Evolutionary conservation across 2,329 filamentous ascomycete genomes (phyloP).

Genomic region (Arthrobotrys iridis): DNA sequence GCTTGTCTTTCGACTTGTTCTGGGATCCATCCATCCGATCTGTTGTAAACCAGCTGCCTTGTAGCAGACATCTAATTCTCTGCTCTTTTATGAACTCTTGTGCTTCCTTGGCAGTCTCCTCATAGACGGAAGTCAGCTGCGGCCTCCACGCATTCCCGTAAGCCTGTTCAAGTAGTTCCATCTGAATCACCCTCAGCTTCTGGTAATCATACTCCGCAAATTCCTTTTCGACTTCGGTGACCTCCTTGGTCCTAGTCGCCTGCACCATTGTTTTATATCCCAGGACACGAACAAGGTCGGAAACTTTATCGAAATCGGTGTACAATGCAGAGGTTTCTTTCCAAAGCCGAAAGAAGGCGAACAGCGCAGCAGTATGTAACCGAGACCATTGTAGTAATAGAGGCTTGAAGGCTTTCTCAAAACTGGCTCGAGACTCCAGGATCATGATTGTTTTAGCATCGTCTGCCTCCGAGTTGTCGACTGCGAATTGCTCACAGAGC

Average conservation of each 20-base stretch:
- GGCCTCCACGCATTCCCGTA: constrained; percentile 96
- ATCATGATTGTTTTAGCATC: constrained; percentile 79
- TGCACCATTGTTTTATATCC: constrained; percentile 88
- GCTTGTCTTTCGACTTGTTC: constrained; percentile 59
- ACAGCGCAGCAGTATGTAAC: constrained; percentile 83
- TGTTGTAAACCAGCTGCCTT: constrained; percentile 84
- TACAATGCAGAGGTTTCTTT: constrained; percentile 83
- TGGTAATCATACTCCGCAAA: constrained; percentile 82
- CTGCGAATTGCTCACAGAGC: constrained; percentile 93
- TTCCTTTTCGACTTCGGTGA: constrained; percentile 88
- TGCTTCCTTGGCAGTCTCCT: constrained; percentile 89
- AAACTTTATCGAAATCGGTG: constrained; percentile 93
- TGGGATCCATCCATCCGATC: constrained; percentile 58
- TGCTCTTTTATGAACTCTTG: constrained; percentile 98
- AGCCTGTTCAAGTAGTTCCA: constrained; percentile 87
- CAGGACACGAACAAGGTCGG: constrained; percentile 87
- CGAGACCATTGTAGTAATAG: constrained; percentile 92
- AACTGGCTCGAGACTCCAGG: constrained; percentile 77
- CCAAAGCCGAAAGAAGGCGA: constrained; percentile 91
- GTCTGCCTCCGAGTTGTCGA: constrained; percentile 82
- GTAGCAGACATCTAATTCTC: constrained; percentile 84
- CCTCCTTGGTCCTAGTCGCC: constrained; percentile 81
- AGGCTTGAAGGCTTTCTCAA: constrained; percentile 87
- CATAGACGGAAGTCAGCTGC: constrained; percentile 72
- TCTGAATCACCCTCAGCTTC: constrained; percentile 83